These are phyloP conservation scores for Cytospora schulzeri DNA, from an alignment of 2,329 filamentous ascomycete species.

Conservation along the genomic window DNA sequence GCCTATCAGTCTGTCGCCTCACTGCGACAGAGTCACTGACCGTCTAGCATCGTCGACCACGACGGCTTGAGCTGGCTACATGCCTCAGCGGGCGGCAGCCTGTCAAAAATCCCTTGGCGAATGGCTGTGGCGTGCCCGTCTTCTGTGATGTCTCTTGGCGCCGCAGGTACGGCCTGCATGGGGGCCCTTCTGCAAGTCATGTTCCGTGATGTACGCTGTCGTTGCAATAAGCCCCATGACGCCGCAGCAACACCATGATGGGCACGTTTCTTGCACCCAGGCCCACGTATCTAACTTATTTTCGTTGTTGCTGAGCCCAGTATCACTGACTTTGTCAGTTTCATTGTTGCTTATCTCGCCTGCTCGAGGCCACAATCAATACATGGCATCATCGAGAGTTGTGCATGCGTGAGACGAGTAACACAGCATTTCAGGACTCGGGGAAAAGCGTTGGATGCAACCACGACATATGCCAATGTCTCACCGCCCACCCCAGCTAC, in stretches of 20 bases:
- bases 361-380: not conserved
- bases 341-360: not conserved
- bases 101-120: not conserved
- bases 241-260: not conserved
- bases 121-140: not conserved
- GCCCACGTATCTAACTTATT: not conserved
- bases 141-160: not conserved
- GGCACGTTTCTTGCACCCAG: not conserved
- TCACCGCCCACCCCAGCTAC: not conserved
- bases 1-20: not conserved
- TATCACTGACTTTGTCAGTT: not conserved
- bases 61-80: not conserved
- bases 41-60: not conserved
- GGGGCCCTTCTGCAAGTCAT: not conserved
- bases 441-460: not conserved
- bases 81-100: not conserved
- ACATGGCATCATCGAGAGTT: not conserved
- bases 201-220: not conserved
- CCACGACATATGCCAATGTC: slow-evolving; percentile 22
- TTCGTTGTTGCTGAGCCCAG: not conserved
- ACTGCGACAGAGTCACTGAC: not conserved
- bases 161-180: not conserved
- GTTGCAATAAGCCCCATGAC: no score
- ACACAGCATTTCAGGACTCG: slow-evolving; percentile 12
- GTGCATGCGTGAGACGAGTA: not conserved